Base-by-base conservation (phyloP, 2,329 filamentous ascomycete genomes). In the Aspergillus sp. region DNA sequence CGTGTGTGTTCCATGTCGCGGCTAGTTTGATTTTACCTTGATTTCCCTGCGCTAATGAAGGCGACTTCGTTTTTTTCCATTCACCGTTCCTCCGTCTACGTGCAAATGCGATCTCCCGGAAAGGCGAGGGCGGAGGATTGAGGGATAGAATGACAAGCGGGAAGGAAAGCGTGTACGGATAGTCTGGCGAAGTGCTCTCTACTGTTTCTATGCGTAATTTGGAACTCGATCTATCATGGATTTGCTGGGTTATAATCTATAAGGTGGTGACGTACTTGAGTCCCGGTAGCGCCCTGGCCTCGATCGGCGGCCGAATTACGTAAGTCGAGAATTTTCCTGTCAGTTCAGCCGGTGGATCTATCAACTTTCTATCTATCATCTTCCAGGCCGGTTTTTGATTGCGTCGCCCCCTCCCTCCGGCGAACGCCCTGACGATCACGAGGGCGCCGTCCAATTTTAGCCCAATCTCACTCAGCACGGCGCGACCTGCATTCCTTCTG, bases 1-100 rank as follows among this genome's bases (percentile, higher is more conserved):
- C 50, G 52, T 56, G 36, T 61, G 60, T 62, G 52, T 55, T 53
- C 56, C 18, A 39, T 57, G 24, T 56, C 52, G 61, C 55, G 52
- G 50, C 58, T 24, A 51, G 22, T 56, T 56, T 52, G 36, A 10
- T 57, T 52, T 52, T 57, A 26, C 16, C 24, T 26, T 18, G 46
- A 45, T 26, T 39, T 57, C 26, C 39, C 46, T 29, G 24, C 18
- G 24, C 31, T 32, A 20, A 18, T 49, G 31, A 49, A 42, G 45
- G 18, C n/a, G 26, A 39, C 11, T 22, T 45, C n/a, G n/a, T 58
- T 54, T n/a, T 54, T n/a, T n/a, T 9, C 36, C 16, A n/a, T 16
- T 16, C 36, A 14, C 36, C 16, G 36, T 42, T n/a, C 36, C 36
- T n/a, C 14, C 36, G 6, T 42, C 36, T 9, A n/a, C 36, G 32